Evolutionary conservation across 1,284 basidiomycete species (phyloP), one percentile per base, ranked within the genome.

Genomic region (Trametes sp.): DNA sequence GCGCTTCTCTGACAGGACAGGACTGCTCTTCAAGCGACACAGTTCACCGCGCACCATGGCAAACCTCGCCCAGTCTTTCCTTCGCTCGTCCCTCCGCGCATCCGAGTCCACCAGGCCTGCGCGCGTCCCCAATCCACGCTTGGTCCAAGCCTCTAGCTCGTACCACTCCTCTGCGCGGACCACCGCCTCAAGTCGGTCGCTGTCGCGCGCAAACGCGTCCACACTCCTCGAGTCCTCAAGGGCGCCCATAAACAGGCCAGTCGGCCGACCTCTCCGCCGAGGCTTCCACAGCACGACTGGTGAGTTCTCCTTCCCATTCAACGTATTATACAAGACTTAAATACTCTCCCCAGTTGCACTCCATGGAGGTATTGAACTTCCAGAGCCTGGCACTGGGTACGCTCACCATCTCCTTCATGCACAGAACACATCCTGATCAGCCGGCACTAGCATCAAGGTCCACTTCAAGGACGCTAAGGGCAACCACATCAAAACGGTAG

Each of bases 381-480:
- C 89, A 4, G 79, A 78, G 55, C 80, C 84, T 7, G 86, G 86
- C 21, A 83, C 81, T 51, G 94, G 92, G 92, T 93, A 72, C 62
- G 87, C 81, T 24, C 67, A 68, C 29, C 61, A 21, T 62, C 23
- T 44, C 51, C 13, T 38, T 29, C 38, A 50, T 57, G 56, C 57
- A 61, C 46, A 28, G 57, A 26, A 60, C 59, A 36, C 50, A 14
- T 31, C 36, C 52, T 21, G 13, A 45, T n/a, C 38, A 41, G 38
- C 38, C 38, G 16, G 49, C 68, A n/a, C 1, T 23, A 96, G 96
- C 9, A 90, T 98, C 71, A 96, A 90, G 72, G 80, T 98, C 10
- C 88, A 92, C 69, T 98, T 97, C 81, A 88, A 92, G 70, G 95
- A 98, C 76, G 83, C 94, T 2, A 95, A 95, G 72, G 96, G 95